Evolutionary conservation across 225 moss, liverwort and hornwort species (phyloP).

Genomic region (Physcomitrellopsis africana): DNA sequence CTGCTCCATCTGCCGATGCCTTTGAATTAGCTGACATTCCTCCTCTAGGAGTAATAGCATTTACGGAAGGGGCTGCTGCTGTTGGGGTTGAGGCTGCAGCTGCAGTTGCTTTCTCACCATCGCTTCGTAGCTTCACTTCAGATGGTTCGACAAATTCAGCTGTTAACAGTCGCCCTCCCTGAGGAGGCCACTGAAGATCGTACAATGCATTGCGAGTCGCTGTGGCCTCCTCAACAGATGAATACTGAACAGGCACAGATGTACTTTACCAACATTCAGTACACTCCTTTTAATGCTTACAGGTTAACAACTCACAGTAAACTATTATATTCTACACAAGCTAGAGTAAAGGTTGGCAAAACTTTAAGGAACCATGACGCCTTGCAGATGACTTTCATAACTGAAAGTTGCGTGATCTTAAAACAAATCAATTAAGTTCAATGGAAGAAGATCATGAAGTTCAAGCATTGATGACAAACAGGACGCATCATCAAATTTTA

Average conservation of each 20-base stretch:
- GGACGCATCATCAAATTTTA: no score
- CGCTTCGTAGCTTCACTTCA: conserved; percentile 81
- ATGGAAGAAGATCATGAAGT: no score
- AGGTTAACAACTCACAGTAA: not conserved
- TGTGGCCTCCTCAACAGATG: conserved; percentile 80
- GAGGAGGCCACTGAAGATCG: conserved; percentile 95
- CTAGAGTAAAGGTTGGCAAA: conserved; percentile 16
- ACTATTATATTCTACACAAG: conserved; percentile 1
- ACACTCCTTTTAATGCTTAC: not conserved
- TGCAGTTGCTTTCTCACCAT: conserved; percentile 75
- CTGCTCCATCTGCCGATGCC: conserved; percentile 47
- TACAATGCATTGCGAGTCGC: conserved; percentile 90
- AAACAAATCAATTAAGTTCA: no score
- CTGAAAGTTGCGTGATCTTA: no score
- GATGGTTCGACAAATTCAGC: conserved; percentile 94
- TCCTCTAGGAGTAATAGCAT: conserved; percentile 73
- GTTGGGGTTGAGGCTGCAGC: conserved; percentile 43
- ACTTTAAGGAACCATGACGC: conserved; percentile 7
- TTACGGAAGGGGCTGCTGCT: conserved; percentile 60
- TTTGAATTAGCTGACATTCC: conserved; percentile 46
- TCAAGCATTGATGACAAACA: no score
- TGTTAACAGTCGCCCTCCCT: conserved; percentile 83
- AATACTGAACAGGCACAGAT: conserved; percentile 64
- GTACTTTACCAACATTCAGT: conserved; percentile 19
- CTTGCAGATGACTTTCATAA: no score